Evolutionary conservation across 75 land plant species (phyloP).

Genomic region (Pinus taeda): DNA sequence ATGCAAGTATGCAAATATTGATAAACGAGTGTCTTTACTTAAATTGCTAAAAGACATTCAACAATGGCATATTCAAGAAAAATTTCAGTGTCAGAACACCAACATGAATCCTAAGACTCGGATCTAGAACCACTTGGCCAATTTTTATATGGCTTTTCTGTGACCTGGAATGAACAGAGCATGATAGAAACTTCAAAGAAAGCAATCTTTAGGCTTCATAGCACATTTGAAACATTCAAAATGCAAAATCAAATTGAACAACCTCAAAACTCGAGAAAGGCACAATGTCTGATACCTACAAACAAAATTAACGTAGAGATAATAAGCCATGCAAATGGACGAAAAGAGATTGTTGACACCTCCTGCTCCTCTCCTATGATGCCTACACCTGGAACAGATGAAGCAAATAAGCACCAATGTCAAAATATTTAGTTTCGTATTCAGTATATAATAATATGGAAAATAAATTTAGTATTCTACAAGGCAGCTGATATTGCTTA

Average conservation of each 20-base stretch:
- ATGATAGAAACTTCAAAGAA: not conserved
- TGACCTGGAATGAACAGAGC: too few relatives aligned
- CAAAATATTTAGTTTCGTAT: not conserved
- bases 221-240: not conserved
- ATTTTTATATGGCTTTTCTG: too few relatives aligned
- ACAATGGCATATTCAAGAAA: too few relatives aligned
- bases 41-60: too few relatives aligned
- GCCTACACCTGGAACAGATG: conserved; percentile 68
- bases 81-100: too few relatives aligned
- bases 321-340: conserved; percentile 63
- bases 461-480: too few relatives aligned
- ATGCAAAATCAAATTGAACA: conserved; percentile 2
- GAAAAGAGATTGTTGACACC: conserved; percentile 48
- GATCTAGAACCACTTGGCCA: too few relatives aligned
- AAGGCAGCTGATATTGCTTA: too few relatives aligned
- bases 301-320: conserved; percentile 64
- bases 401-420: conserved; percentile 6
- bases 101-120: too few relatives aligned
- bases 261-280: conserved; percentile 11
- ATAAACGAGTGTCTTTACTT: too few relatives aligned
- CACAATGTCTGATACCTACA: conserved; percentile 76
- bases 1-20: too few relatives aligned
- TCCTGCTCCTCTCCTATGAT: conserved; percentile 87
- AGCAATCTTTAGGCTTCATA: not conserved
- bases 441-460: too few relatives aligned